Percentiles rank a stretch among this genome's conserved stretches.
Evolutionary conservation across 495 filamentous ascomycete species (phyloP).

Genomic region (Opeltia flavorubescens): DNA sequence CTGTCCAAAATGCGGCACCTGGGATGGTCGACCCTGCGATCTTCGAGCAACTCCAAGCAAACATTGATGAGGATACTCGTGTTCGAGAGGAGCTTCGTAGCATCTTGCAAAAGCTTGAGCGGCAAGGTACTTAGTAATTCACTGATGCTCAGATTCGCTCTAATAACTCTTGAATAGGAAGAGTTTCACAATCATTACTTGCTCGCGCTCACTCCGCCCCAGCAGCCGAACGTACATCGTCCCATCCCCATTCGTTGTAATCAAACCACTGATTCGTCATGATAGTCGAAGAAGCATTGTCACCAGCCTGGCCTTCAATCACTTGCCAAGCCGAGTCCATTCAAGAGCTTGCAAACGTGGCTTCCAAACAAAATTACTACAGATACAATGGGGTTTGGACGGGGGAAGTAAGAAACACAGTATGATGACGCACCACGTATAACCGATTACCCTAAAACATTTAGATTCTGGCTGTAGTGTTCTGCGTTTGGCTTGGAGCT

Average conservation of each 20-base stretch:
- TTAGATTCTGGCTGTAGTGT: constrained; percentile 50
- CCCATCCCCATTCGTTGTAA: neutral
- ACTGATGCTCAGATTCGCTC: neutral
- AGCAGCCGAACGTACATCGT: constrained; percentile 51
- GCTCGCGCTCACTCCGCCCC: constrained; percentile 85
- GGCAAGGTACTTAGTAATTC: constrained; percentile 38
- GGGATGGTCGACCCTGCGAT: constrained; percentile 62
- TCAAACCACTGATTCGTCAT: neutral
- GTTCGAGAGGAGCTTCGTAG: constrained; percentile 72
- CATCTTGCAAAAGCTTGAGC: constrained; percentile 63
- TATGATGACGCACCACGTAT: constrained; percentile 18
- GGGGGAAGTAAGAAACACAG: constrained; percentile 70
- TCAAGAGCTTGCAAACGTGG: constrained; percentile 47
- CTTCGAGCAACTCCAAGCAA: constrained; percentile 75
- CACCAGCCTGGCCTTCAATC: constrained; percentile 40
- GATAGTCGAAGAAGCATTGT: constrained; percentile 27
- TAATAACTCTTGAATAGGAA: constrained; percentile 19
- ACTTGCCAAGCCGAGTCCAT: constrained; percentile 40
- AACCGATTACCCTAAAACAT: neutral
- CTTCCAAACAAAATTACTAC: constrained; percentile 84
- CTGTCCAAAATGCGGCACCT: too few species aligned
- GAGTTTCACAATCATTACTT: constrained; percentile 62
- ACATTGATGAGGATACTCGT: constrained; percentile 73
- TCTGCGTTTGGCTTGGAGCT: constrained; percentile 66
- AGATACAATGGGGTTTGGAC: constrained; percentile 85